Evolutionary conservation across 768 basidiomycete species (phyloP).

Genomic region (Trichaptum fuscoviolaceum): DNA sequence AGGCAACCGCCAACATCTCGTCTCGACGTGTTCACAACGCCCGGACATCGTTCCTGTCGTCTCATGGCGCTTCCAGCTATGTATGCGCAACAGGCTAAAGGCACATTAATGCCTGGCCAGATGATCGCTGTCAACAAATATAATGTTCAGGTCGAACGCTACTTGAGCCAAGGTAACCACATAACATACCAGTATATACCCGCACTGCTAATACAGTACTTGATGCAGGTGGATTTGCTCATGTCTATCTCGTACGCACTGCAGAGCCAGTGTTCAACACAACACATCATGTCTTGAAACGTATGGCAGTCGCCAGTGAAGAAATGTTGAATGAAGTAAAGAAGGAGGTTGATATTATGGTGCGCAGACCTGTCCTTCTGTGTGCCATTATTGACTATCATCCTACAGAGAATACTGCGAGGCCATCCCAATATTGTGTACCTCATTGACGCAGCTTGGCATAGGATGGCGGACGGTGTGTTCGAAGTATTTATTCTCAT

Average conservation of each 20-base stretch:
- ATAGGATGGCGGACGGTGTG: conserved; percentile 72
- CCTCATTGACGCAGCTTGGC: conserved; percentile 93
- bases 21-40: background rate
- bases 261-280: conserved; percentile 84
- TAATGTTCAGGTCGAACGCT: conserved; percentile 87
- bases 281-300: conserved; percentile 93
- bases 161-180: conserved; percentile 84
- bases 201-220: conserved; percentile 11
- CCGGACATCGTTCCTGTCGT: background rate
- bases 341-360: conserved; percentile 99
- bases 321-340: conserved; percentile 88
- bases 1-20: background rate
- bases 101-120: conserved; percentile 76
- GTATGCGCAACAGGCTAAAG: conserved; percentile 31
- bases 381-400: conserved; percentile 17
- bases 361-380: conserved; percentile 33
- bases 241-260: conserved; percentile 93
- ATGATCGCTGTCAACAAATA: conserved; percentile 86
- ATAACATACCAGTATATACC: conserved; percentile 9
- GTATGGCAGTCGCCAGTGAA: conserved; percentile 90
- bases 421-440: conserved; percentile 95
- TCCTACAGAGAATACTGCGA: conserved; percentile 72
- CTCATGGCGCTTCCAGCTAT: conserved; percentile 8
- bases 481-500: conserved; percentile 98
- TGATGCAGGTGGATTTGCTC: conserved; percentile 85